Percentiles rank a stretch among this genome's conserved stretches.
Conservation (phyloP, 2,329 filamentous ascomycete species). For the Clarireedia homoeocarpa region DNA sequence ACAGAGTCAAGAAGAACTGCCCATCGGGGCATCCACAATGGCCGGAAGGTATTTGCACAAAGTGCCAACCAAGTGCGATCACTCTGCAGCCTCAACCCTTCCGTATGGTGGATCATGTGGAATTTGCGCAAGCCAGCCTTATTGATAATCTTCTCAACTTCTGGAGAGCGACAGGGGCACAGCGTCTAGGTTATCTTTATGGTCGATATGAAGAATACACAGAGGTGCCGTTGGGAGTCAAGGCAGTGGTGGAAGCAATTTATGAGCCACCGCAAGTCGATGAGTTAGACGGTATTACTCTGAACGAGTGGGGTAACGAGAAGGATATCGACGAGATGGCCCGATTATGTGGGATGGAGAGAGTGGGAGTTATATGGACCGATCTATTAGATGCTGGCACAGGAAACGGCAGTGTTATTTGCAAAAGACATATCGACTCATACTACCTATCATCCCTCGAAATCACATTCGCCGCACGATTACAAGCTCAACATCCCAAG, state of each 20-base stretch:
- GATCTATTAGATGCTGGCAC: slow-evolving; percentile 77
- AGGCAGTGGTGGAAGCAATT: slow-evolving; percentile 93
- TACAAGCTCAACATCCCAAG: slow-evolving; percentile 84
- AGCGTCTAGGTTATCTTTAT: slow-evolving; percentile 85
- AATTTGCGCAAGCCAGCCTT: slow-evolving; percentile 78
- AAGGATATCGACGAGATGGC: slow-evolving; percentile 75
- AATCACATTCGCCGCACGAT: slow-evolving; percentile 77
- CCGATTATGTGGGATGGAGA: slow-evolving; percentile 73
- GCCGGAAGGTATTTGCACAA: slow-evolving; percentile 95
- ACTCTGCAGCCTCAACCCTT: slow-evolving; percentile 89
- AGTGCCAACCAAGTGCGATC: slow-evolving; percentile 96
- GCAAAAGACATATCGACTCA: slow-evolving; percentile 92
- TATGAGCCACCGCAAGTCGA: slow-evolving; percentile 91
- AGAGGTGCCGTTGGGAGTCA: slow-evolving; percentile 87
- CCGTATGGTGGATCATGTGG: slow-evolving; percentile 96
- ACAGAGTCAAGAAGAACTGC: slow-evolving; percentile 79
- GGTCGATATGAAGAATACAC: slow-evolving; percentile 85
- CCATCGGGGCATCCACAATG: slow-evolving; percentile 89
- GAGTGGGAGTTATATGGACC: slow-evolving; percentile 89
- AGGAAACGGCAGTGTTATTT: slow-evolving; percentile 79
- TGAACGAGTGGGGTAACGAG: slow-evolving; percentile 80
- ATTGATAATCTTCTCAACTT: slow-evolving; percentile 88
- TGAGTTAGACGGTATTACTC: slow-evolving; percentile 79
- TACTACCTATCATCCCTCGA: slow-evolving; percentile 87
- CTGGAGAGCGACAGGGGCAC: slow-evolving; percentile 78